phyloP scores from a whole-genome alignment of 345 rosid genomes.

The Eucalyptus melliodora region DNA sequence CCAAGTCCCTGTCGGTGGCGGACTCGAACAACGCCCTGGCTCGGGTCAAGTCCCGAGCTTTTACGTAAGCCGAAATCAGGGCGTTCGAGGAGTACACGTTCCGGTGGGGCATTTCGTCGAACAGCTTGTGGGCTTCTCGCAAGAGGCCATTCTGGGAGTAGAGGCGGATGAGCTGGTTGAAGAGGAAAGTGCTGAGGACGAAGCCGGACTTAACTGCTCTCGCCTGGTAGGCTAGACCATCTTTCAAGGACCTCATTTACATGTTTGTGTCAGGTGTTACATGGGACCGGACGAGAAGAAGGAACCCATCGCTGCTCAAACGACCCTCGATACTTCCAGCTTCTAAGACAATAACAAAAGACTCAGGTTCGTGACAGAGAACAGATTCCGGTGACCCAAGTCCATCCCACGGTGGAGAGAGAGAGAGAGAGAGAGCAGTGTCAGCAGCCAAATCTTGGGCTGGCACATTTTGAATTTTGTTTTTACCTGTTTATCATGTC shows the following conservation, averaged over 20 bases:
- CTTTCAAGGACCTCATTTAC: slow-evolving; percentile 25
- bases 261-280: background rate
- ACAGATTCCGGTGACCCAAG: too few species aligned
- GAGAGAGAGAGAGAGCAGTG: background rate
- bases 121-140: slow-evolving; percentile 53
- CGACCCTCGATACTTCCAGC: too few species aligned
- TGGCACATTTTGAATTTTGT: too few species aligned
- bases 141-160: slow-evolving; percentile 26
- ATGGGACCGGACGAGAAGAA: too few species aligned
- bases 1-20: slow-evolving; percentile 34
- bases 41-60: slow-evolving; percentile 21
- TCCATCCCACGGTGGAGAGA: too few species aligned
- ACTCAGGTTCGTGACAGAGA: too few species aligned
- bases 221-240: slow-evolving; percentile 28
- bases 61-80: slow-evolving; percentile 49
- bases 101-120: slow-evolving; percentile 66
- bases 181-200: slow-evolving; percentile 2
- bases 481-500: too few species aligned
- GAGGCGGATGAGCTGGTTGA: slow-evolving; percentile 36
- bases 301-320: too few species aligned
- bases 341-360: too few species aligned
- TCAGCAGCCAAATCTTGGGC: too few species aligned
- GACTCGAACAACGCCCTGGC: slow-evolving; percentile 41
- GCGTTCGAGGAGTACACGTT: slow-evolving; percentile 70
- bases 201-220: slow-evolving; percentile 39